Conservation (phyloP, 2,329 filamentous ascomycete species). For the Xylariales sp. region DNA sequence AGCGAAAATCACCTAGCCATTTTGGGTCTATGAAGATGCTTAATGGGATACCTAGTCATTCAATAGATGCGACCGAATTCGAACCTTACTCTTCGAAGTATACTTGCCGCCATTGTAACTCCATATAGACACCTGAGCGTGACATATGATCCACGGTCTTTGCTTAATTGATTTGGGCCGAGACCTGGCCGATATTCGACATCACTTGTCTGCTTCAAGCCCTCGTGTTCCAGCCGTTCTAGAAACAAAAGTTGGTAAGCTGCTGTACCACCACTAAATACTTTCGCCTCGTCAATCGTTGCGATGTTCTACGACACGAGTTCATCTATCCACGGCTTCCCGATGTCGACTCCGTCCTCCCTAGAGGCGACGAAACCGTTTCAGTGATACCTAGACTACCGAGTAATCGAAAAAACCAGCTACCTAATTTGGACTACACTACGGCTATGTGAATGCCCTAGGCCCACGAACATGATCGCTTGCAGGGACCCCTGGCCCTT, state of each 20-base stretch:
- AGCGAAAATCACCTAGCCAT: neutral
- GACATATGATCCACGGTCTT: neutral
- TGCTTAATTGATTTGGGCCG: neutral
- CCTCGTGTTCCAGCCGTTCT: neutral
- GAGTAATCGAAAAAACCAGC: neutral
- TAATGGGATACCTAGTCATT: neutral
- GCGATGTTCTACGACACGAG: constrained; percentile 5
- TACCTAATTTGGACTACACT: constrained; percentile 5
- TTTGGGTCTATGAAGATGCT: neutral
- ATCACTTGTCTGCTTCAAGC: neutral
- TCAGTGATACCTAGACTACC: neutral
- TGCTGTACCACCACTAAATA: neutral
- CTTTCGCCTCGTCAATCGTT: neutral
- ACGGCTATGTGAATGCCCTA: constrained; percentile 22
- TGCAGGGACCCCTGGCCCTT: constrained; percentile 24
- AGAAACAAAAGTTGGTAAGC: constrained; percentile 3
- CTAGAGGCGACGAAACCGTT: neutral
- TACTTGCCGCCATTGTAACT: neutral
- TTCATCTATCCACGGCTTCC: neutral
- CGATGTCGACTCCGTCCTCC: neutral
- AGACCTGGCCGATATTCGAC: neutral
- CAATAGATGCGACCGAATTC: neutral
- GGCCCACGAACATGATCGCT: constrained; percentile 22
- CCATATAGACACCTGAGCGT: neutral
- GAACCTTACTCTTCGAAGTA: neutral